A percentile compares a stretch with the other conserved stretches of the same genome.
Evolutionary conservation across 2,329 filamentous ascomycete species (phyloP).

Genomic region (Chaetomium olivaceum): DNA sequence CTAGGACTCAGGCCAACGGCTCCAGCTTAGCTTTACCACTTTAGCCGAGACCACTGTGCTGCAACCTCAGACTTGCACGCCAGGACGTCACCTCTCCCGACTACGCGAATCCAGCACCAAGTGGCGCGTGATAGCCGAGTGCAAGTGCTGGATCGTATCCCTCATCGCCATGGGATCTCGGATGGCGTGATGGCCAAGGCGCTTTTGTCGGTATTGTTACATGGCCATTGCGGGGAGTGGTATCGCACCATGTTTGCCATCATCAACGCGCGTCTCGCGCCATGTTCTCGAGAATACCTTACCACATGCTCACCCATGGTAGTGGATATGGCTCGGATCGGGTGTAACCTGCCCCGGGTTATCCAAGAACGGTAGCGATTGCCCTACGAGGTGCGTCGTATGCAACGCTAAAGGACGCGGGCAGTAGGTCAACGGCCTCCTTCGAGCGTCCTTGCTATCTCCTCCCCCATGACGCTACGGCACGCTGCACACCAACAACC

Average conservation of each 20-base stretch:
- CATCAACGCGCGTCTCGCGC: background rate
- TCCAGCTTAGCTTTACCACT: background rate
- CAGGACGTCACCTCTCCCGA: background rate
- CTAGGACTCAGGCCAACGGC: background rate
- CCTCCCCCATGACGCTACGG: background rate
- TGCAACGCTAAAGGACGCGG: background rate
- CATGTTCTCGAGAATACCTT: background rate
- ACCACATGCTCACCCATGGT: background rate
- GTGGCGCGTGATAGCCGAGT: background rate
- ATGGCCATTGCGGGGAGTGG: background rate
- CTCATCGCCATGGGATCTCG: background rate
- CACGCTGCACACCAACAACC: background rate
- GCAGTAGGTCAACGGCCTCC: background rate
- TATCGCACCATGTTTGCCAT: background rate
- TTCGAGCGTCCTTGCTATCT: background rate
- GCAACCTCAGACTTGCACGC: background rate
- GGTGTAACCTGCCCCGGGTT: background rate
- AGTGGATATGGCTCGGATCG: background rate
- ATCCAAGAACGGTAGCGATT: background rate
- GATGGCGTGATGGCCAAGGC: background rate
- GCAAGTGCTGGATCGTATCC: background rate
- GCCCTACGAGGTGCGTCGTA: background rate
- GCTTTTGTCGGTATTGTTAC: background rate
- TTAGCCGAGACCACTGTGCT: constrained; percentile 11
- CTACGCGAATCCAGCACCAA: background rate